These are phyloP conservation scores for Byssothecium circinans DNA, from an alignment of 2,329 filamentous ascomycete genomes.

Conservation along the genomic window DNA sequence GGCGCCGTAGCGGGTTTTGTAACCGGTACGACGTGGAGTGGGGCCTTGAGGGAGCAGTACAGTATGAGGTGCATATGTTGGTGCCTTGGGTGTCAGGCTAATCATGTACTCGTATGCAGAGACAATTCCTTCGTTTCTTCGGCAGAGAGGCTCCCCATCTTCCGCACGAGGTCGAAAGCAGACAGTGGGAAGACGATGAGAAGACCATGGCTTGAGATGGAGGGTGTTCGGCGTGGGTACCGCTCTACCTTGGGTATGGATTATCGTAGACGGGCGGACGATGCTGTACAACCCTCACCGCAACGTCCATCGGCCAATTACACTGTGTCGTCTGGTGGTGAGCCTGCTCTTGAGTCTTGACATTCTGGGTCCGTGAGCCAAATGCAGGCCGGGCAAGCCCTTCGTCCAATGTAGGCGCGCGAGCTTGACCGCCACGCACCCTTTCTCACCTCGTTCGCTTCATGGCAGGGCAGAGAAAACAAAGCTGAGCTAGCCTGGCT, in stretches of 20 bases:
- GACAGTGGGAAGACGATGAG: too few species aligned
- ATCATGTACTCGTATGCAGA: slow-evolving; percentile 15
- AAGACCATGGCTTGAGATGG: too few species aligned
- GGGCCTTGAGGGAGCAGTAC: neutral
- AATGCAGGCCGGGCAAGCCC: slow-evolving; percentile 18
- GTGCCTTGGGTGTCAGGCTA: slow-evolving; percentile 23
- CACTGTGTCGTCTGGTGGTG: slow-evolving; percentile 12
- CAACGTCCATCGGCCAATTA: slow-evolving; percentile 14
- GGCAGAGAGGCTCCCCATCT: neutral
- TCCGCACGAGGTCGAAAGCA: too few species aligned
- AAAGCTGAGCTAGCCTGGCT: slow-evolving; percentile 16
- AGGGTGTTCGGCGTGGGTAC: too few species aligned
- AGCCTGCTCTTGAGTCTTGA: slow-evolving; percentile 17
- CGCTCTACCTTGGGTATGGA: too few species aligned
- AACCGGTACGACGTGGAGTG: neutral
- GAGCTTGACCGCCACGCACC: slow-evolving; percentile 33
- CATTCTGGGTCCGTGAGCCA: slow-evolving; percentile 16
- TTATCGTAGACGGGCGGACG: too few species aligned
- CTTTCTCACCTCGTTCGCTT: neutral
- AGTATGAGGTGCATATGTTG: slow-evolving; percentile 25
- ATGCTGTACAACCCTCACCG: slow-evolving; percentile 27
- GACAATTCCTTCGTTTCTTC: neutral
- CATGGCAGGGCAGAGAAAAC: slow-evolving; percentile 12
- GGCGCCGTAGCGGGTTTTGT: neutral
- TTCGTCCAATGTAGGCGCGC: slow-evolving; percentile 14